phyloP scores from a whole-genome alignment of 345 rosid species.

The Corchorus capsularis region DNA sequence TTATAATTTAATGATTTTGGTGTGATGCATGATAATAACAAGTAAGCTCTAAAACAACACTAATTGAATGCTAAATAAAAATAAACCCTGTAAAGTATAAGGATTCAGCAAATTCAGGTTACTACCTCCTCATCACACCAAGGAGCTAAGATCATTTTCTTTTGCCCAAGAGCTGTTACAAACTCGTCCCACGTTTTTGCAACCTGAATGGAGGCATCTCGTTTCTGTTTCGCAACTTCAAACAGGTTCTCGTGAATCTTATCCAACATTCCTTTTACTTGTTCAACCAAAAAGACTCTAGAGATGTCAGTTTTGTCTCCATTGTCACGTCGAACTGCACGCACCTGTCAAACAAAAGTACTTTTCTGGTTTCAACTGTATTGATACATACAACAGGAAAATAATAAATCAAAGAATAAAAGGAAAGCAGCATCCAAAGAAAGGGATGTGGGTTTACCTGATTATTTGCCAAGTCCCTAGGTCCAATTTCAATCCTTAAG shows the following conservation, averaged over 20 bases:
- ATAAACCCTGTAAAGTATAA: background rate
- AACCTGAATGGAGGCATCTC: constrained; percentile 70
- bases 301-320: constrained; percentile 68
- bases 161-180: constrained; percentile 63
- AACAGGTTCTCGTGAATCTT: constrained; percentile 70
- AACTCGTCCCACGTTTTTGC: constrained; percentile 89
- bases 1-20: background rate
- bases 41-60: background rate
- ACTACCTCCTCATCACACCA: constrained; percentile 96
- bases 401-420: background rate
- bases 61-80: background rate
- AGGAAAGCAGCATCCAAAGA: background rate
- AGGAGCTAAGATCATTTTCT: constrained; percentile 92
- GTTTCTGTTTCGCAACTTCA: constrained; percentile 62
- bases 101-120: background rate
- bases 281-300: constrained; percentile 57
- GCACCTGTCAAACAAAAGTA: constrained; percentile 51
- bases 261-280: constrained; percentile 55
- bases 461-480: constrained; percentile 77
- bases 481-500: constrained; percentile 94
- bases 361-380: background rate
- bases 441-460: constrained; percentile 49
- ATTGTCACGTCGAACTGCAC: constrained; percentile 84
- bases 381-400: background rate
- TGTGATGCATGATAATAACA: background rate